Evolutionary conservation across 345 rosid species (phyloP).

Genomic region (Trapa bicornis): DNA sequence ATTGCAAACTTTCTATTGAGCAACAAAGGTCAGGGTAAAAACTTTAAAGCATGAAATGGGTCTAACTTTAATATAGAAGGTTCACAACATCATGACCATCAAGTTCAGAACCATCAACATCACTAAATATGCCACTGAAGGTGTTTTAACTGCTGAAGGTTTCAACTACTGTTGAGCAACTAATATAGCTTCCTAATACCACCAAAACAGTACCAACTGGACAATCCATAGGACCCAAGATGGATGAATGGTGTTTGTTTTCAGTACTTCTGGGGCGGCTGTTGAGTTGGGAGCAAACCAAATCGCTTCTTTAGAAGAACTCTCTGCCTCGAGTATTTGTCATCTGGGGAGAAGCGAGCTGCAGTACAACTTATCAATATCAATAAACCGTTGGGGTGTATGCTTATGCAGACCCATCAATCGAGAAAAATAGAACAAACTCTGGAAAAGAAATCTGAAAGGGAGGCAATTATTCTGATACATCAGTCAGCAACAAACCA

Average conservation of each 20-base stretch:
- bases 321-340: slow-evolving; percentile 71
- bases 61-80: neutral
- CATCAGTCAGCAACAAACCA: neutral
- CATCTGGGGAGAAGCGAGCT: slow-evolving; percentile 91
- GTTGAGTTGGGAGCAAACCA: slow-evolving; percentile 66
- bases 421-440: too few species aligned
- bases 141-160: neutral
- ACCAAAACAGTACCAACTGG: neutral
- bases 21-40: too few species aligned
- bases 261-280: slow-evolving; percentile 56
- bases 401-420: neutral
- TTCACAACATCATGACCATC: neutral
- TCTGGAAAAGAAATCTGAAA: too few species aligned
- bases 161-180: neutral
- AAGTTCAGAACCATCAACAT: neutral
- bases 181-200: neutral
- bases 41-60: too few species aligned
- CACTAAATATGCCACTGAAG: neutral
- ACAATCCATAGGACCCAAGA: neutral
- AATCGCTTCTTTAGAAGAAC: slow-evolving; percentile 66
- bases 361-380: slow-evolving; percentile 9
- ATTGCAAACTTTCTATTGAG: too few species aligned
- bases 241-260: neutral
- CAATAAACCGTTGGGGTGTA: neutral
- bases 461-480: too few species aligned